These are phyloP conservation scores for Trichoderma virens DNA, from an alignment of 495 filamentous ascomycete species.

Conservation along the genomic window DNA sequence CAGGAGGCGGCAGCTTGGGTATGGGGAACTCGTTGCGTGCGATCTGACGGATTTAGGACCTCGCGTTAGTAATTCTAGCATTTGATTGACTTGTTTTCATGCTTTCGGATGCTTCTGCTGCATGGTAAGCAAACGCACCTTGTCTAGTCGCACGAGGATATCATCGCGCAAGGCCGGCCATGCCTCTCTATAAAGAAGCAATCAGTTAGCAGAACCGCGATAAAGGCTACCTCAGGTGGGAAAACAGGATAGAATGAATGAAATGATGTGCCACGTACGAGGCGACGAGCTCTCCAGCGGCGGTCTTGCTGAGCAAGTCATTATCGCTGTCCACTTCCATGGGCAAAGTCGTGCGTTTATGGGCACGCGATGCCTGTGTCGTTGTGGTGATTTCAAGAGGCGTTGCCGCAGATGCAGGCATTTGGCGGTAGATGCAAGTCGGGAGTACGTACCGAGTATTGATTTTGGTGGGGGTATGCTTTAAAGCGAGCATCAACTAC, in stretches of 20 bases:
- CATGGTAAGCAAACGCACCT: background rate
- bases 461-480: too few species aligned
- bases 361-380: background rate
- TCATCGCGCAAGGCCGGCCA: slow-evolving; percentile 10
- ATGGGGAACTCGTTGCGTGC: slow-evolving; percentile 37
- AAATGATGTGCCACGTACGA: slow-evolving; percentile 40
- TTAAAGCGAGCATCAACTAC: too few species aligned
- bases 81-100: background rate
- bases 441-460: too few species aligned
- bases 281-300: slow-evolving; percentile 60
- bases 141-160: slow-evolving; percentile 9
- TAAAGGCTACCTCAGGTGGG: background rate
- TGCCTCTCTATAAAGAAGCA: background rate
- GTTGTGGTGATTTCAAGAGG: background rate
- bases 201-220: slow-evolving; percentile 11
- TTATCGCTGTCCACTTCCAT: slow-evolving; percentile 51
- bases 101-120: background rate
- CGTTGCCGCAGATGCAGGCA: background rate
- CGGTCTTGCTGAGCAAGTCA: slow-evolving; percentile 53
- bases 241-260: slow-evolving; percentile 1
- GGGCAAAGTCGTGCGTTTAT: background rate
- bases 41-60: slow-evolving; percentile 20
- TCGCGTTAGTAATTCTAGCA: background rate
- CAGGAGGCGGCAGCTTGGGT: slow-evolving; percentile 27
- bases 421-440: too few species aligned